A percentile compares a stretch with the other conserved stretches of the same genome.
These are phyloP conservation scores for Taiozyma sp. DNA, from an alignment of 1,139 yeast genomes.

Conservation along the genomic window DNA sequence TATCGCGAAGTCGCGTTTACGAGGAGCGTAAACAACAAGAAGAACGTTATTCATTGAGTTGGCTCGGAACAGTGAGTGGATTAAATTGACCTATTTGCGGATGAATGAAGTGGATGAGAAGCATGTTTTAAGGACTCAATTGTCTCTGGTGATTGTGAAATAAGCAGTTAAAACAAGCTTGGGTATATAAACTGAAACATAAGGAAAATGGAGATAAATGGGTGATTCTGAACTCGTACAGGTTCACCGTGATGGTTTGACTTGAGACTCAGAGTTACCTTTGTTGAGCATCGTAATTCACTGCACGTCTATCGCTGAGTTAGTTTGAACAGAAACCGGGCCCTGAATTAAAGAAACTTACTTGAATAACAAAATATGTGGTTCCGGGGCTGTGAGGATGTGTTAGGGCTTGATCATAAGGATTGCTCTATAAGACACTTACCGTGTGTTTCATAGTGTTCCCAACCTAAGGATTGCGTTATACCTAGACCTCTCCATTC, in stretches of 20 bases:
- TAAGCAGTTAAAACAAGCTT: background rate
- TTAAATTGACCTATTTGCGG: background rate
- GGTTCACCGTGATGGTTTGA: background rate
- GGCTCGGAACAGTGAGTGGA: background rate
- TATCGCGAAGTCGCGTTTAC: background rate
- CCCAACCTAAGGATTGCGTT: conserved; percentile 98
- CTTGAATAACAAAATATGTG: conserved; percentile 90
- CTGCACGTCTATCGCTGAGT: conserved; percentile 19
- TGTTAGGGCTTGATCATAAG: background rate
- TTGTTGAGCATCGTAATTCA: conserved; percentile 21
- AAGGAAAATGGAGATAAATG: background rate
- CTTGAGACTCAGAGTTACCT: conserved; percentile 1
- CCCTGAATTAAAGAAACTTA: conserved; percentile 10
- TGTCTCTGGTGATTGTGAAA: background rate
- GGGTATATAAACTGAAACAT: background rate
- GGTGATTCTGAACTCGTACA: background rate
- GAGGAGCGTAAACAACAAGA: background rate
- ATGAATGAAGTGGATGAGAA: background rate
- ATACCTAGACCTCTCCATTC: conserved; percentile 99
- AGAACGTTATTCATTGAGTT: background rate
- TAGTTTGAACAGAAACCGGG: background rate
- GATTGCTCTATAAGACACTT: conserved; percentile 4
- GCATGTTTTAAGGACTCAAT: background rate
- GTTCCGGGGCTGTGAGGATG: conserved; percentile 70
- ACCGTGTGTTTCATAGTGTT: conserved; percentile 91